Evolutionary conservation across 306 rosid genomes (phyloP).

Genomic region (Cucumis sativus): Cucumber_9930_V3 NC_026656.2:7894501-7895000

Average conservation of each 20-base stretch:
- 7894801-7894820: not conserved
- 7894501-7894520: slow-evolving; percentile 9
- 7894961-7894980: not conserved
- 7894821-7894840: not conserved
- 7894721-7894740: not conserved
- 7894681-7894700: not conserved
- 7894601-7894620: not conserved
- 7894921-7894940: not conserved
- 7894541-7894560: slow-evolving; percentile 73
- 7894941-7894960: too few relatives aligned
- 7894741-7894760: not conserved
- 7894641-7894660: not conserved
- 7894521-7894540: slow-evolving; percentile 25
- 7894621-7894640: not conserved
- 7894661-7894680: not conserved
- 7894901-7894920: not conserved
- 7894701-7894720: not conserved
- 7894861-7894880: not conserved
- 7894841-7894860: not conserved
- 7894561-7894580: slow-evolving; percentile 51
- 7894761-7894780: not conserved
- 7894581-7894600: slow-evolving; percentile 19
- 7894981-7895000: not conserved
- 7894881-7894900: not conserved
- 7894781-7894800: slow-evolving; percentile 6